Evolutionary conservation across 2,329 filamentous ascomycete genomes (phyloP).

Genomic region (Lachnellula suecica): DNA sequence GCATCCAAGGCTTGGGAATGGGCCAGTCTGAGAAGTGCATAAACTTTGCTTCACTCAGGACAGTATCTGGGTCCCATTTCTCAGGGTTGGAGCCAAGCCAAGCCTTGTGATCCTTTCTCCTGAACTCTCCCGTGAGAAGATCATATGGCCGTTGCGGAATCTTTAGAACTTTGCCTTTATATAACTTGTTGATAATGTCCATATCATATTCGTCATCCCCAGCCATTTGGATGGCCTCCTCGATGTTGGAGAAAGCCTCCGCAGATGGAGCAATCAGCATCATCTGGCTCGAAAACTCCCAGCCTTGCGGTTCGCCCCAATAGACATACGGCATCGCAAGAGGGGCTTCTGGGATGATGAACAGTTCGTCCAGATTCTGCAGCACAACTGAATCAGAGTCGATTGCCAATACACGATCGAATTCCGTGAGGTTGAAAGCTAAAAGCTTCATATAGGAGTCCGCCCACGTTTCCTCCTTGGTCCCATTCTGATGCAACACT

Average conservation of each 20-base stretch:
- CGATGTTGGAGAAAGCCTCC: slow-evolving; percentile 17
- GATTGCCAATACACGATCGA: slow-evolving; percentile 24
- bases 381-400: slow-evolving; percentile 24
- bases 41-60: slow-evolving; percentile 51
- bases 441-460: slow-evolving; percentile 28
- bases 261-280: slow-evolving; percentile 25
- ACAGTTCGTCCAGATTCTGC: slow-evolving; percentile 28
- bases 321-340: slow-evolving; percentile 31
- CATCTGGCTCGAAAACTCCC: slow-evolving; percentile 25
- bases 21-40: slow-evolving; percentile 63
- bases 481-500: slow-evolving; percentile 18
- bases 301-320: slow-evolving; percentile 22
- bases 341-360: slow-evolving; percentile 24
- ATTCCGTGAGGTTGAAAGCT: slow-evolving; percentile 30
- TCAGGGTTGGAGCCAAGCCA: slow-evolving; percentile 49
- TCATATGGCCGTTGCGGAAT: slow-evolving; percentile 57
- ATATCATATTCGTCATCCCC: slow-evolving; percentile 24
- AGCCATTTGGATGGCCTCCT: slow-evolving; percentile 16
- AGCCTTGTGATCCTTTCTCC: slow-evolving; percentile 45
- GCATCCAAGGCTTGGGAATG: slow-evolving; percentile 56
- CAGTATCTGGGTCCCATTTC: slow-evolving; percentile 52
- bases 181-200: slow-evolving; percentile 48
- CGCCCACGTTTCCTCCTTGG: slow-evolving; percentile 21
- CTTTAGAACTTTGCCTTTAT: slow-evolving; percentile 48
- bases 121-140: slow-evolving; percentile 56